A percentile compares a stretch with the other conserved stretches of the same genome.
Conservation (phyloP, 1,284 basidiomycete genomes). For the Irpex rosettiformis region DNA sequence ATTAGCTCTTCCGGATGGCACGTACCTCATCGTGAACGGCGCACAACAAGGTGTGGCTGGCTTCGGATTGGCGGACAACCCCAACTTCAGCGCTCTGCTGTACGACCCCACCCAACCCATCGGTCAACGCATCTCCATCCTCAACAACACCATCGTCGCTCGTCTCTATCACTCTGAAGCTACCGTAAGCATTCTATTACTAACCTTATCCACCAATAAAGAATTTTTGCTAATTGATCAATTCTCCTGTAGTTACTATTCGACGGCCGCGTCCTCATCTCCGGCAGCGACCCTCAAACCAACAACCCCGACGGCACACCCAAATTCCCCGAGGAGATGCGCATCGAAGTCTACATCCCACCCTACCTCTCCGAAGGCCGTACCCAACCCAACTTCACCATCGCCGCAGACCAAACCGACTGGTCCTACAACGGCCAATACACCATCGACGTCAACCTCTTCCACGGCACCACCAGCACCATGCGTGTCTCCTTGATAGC, state of each 20-base stretch:
- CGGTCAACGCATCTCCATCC: conserved; percentile 62
- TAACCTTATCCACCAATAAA: not conserved
- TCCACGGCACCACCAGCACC: conserved; percentile 52
- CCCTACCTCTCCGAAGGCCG: conserved; percentile 65
- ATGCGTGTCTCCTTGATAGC: conserved; percentile 63
- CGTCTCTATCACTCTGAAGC: conserved; percentile 83
- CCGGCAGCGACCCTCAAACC: conserved; percentile 70
- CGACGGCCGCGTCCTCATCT: conserved; percentile 68
- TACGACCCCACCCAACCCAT: conserved; percentile 64
- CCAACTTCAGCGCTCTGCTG: conserved; percentile 61
- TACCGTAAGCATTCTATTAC: conserved; percentile 19
- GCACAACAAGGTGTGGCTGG: conserved; percentile 66
- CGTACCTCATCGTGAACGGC: conserved; percentile 71
- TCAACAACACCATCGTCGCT: conserved; percentile 69
- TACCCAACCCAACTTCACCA: conserved; percentile 54
- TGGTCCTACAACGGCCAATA: conserved; percentile 55
- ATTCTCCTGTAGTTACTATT: conserved; percentile 41
- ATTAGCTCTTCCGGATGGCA: conserved; percentile 63
- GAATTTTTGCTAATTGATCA: not conserved
- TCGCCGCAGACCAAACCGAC: conserved; percentile 44
- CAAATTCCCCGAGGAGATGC: conserved; percentile 63
- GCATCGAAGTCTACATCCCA: conserved; percentile 73
- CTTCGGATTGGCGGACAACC: conserved; percentile 64
- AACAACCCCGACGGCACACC: conserved; percentile 32
- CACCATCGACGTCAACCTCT: conserved; percentile 50